phyloP scores from a whole-genome alignment of 352 stramenopile genomes.

The Hyaloperonospora arabidopsidis region DNA sequence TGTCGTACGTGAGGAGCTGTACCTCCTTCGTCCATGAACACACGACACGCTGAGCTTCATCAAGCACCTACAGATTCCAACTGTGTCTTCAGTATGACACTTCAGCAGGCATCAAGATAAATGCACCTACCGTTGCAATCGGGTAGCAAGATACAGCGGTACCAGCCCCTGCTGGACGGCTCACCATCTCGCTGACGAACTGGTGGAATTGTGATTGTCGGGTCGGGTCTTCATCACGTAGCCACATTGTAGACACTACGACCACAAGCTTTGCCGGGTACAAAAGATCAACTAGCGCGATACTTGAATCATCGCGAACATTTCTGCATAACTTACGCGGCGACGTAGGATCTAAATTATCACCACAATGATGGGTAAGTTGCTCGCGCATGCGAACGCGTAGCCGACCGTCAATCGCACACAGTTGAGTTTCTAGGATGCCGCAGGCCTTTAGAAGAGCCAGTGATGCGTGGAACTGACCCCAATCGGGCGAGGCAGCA shows the following conservation, averaged over 20 bases:
- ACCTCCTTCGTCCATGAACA: conserved; percentile 42
- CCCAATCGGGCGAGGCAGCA: conserved; percentile 41
- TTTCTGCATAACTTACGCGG: conserved; percentile 26
- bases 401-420: conserved; percentile 36
- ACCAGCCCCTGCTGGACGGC: conserved; percentile 15
- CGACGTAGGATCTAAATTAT: conserved; percentile 24
- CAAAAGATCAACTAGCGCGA: conserved; percentile 26
- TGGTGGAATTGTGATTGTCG: conserved; percentile 40
- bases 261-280: conserved; percentile 39
- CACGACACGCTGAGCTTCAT: conserved; percentile 37
- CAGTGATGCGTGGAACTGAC: conserved; percentile 61
- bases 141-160: conserved; percentile 13
- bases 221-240: conserved; percentile 37
- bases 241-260: conserved; percentile 37
- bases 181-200: conserved; percentile 43
- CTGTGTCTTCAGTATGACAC: conserved; percentile 2
- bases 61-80: conserved; percentile 32
- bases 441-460: conserved; percentile 56
- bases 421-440: conserved; percentile 42
- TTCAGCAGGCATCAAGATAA: not conserved
- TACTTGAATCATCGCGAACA: conserved; percentile 15
- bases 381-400: conserved; percentile 53
- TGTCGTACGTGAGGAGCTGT: conserved; percentile 68
- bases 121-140: conserved; percentile 16
- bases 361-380: conserved; percentile 30